Conservation (phyloP, 2,329 filamentous ascomycete species). For the Colletotrichum echinochloae region DNA sequence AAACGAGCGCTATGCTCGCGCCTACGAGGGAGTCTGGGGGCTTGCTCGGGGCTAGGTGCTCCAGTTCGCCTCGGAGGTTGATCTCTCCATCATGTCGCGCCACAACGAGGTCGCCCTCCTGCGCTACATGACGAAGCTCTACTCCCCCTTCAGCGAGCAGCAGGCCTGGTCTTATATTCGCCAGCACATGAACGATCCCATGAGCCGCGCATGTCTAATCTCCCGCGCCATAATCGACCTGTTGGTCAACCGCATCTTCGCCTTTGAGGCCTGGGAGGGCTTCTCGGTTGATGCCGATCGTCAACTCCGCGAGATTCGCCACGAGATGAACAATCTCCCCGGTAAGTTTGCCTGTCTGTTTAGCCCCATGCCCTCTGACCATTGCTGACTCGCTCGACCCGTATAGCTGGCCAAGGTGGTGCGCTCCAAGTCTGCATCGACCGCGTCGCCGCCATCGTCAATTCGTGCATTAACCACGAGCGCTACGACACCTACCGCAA, state of each 20-base stretch:
- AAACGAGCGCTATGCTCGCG: slow-evolving; percentile 35
- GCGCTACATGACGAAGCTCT: slow-evolving; percentile 39
- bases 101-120: slow-evolving; percentile 27
- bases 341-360: slow-evolving; percentile 44
- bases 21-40: slow-evolving; percentile 39
- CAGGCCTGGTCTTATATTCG: slow-evolving; percentile 57
- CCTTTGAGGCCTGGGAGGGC: slow-evolving; percentile 54
- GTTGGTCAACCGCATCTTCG: slow-evolving; percentile 57
- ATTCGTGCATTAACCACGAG: slow-evolving; percentile 52
- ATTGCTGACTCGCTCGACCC: background rate
- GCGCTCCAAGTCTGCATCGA: slow-evolving; percentile 54
- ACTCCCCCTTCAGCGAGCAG: slow-evolving; percentile 47
- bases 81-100: slow-evolving; percentile 21
- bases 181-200: slow-evolving; percentile 54
- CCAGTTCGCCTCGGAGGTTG: slow-evolving; percentile 35
- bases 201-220: slow-evolving; percentile 57
- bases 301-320: slow-evolving; percentile 50
- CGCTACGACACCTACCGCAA: slow-evolving; percentile 42
- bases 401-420: slow-evolving; percentile 35
- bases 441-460: slow-evolving; percentile 52
- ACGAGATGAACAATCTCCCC: slow-evolving; percentile 51
- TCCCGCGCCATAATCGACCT: slow-evolving; percentile 57
- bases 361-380: background rate
- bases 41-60: slow-evolving; percentile 40
- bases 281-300: slow-evolving; percentile 51